These are phyloP conservation scores for Flueggea neowawraea DNA, from an alignment of 441 rosid genomes.

Conservation along the genomic window DNA sequence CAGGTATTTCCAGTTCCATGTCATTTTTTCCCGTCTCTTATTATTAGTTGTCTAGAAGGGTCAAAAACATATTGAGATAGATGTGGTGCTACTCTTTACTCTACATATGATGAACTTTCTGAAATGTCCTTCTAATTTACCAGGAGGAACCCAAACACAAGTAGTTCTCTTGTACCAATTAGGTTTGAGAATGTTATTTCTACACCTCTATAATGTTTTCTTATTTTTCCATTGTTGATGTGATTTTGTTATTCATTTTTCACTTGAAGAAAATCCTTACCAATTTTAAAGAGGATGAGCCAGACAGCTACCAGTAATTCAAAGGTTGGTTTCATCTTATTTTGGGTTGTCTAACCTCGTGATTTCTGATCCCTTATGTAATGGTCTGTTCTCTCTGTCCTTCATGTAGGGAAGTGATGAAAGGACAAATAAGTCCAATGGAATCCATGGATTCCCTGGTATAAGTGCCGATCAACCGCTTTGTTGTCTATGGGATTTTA, in stretches of 20 bases:
- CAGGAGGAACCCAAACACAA: conserved; percentile 32
- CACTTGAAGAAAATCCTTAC: conserved; percentile 66
- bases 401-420: conserved; percentile 41
- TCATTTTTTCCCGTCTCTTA: conserved; percentile 4
- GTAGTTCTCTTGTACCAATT: conserved; percentile 23
- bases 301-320: conserved; percentile 26
- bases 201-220: conserved; percentile 9
- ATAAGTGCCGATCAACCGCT: conserved; percentile 9
- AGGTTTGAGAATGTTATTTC: conserved; percentile 26
- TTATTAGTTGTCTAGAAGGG: conserved; percentile 1
- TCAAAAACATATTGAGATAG: not conserved
- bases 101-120: conserved; percentile 6
- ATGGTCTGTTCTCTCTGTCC: not conserved
- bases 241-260: conserved; percentile 18
- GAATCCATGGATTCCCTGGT: conserved; percentile 34
- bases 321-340: conserved; percentile 27
- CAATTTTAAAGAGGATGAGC: conserved; percentile 40
- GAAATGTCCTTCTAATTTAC: conserved; percentile 18
- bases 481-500: not conserved
- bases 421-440: conserved; percentile 29
- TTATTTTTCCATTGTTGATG: conserved; percentile 18
- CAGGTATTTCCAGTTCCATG: conserved; percentile 39
- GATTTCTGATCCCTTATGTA: not conserved
- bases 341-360: conserved; percentile 8
- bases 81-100: conserved; percentile 3